These are phyloP conservation scores for Globisporangium abappressorium DNA, from an alignment of 352 stramenopile species.

Conservation along the genomic window DNA sequence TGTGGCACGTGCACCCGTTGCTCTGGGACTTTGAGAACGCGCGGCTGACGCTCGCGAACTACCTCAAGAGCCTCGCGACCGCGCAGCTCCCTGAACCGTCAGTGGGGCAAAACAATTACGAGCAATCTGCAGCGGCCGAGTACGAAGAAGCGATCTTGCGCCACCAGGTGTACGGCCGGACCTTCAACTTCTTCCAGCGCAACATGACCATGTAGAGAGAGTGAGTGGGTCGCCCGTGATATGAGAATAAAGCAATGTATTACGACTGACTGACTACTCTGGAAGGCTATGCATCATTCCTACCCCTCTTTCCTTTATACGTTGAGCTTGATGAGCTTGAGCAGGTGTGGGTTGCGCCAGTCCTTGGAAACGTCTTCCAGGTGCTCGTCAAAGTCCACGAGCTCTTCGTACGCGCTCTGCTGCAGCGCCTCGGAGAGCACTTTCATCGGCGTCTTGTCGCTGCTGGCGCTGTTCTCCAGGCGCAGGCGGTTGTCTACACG, in stretches of 20 bases:
- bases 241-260: constrained; percentile 9
- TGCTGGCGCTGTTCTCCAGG: constrained; percentile 35
- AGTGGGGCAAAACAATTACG: background rate
- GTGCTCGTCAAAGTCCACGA: constrained; percentile 80
- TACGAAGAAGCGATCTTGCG: constrained; percentile 17
- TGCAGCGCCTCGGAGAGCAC: constrained; percentile 46
- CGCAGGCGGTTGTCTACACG: constrained; percentile 61
- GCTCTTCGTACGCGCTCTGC: constrained; percentile 40
- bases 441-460: constrained; percentile 29
- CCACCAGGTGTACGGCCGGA: constrained; percentile 32
- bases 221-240: background rate
- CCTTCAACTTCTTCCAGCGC: constrained; percentile 24
- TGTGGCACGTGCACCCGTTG: constrained; percentile 57
- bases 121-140: background rate
- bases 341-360: constrained; percentile 72
- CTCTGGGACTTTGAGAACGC: constrained; percentile 71
- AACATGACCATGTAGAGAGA: constrained; percentile 12
- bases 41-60: constrained; percentile 54
- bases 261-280: constrained; percentile 4
- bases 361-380: constrained; percentile 69
- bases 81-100: background rate
- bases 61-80: constrained; percentile 34
- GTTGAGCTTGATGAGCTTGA: constrained; percentile 71
- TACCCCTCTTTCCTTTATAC: constrained; percentile 35
- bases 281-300: background rate